These are phyloP conservation scores for Lobosporangium transversale DNA, from an alignment of 192 early-diverging fungal genomes.

Conservation along the genomic window DNA sequence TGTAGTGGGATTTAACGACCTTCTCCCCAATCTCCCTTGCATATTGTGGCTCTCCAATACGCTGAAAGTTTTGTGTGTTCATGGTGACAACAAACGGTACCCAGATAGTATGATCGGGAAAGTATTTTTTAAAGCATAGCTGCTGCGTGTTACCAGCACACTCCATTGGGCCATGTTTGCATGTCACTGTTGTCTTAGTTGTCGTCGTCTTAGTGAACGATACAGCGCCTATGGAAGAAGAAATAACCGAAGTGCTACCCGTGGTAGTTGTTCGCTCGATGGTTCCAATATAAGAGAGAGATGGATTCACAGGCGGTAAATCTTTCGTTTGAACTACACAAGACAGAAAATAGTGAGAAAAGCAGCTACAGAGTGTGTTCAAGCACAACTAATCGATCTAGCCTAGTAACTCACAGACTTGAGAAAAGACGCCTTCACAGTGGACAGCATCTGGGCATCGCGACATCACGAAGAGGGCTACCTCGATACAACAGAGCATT, in stretches of 20 bases:
- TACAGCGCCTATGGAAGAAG: neutral
- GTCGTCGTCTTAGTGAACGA: constrained; percentile 6
- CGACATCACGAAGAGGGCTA: constrained; percentile 77
- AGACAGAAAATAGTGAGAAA: too few species aligned
- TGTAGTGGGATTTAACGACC: neutral
- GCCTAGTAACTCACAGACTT: constrained; percentile 58
- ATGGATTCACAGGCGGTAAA: constrained; percentile 18
- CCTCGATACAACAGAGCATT: too few species aligned
- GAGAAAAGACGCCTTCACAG: constrained; percentile 61
- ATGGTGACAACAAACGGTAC: constrained; percentile 52
- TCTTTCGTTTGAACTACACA: constrained; percentile 11
- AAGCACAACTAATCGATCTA: too few species aligned
- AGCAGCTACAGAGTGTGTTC: too few species aligned
- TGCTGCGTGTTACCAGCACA: constrained; percentile 63
- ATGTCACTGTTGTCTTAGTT: constrained; percentile 16
- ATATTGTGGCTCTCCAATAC: constrained; percentile 31
- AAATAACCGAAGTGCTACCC: neutral
- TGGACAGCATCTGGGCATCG: constrained; percentile 71
- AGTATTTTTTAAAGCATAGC: constrained; percentile 57
- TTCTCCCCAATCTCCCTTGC: constrained; percentile 19
- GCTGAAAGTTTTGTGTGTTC: constrained; percentile 36
- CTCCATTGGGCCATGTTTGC: constrained; percentile 56
- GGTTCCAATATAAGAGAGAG: constrained; percentile 31
- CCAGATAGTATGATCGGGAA: constrained; percentile 50
- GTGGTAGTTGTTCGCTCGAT: constrained; percentile 11